Evolutionary conservation across 371 early-diverging fungal genomes (phyloP).

Genomic region (Syncephalastrum contaminatum): DNA sequence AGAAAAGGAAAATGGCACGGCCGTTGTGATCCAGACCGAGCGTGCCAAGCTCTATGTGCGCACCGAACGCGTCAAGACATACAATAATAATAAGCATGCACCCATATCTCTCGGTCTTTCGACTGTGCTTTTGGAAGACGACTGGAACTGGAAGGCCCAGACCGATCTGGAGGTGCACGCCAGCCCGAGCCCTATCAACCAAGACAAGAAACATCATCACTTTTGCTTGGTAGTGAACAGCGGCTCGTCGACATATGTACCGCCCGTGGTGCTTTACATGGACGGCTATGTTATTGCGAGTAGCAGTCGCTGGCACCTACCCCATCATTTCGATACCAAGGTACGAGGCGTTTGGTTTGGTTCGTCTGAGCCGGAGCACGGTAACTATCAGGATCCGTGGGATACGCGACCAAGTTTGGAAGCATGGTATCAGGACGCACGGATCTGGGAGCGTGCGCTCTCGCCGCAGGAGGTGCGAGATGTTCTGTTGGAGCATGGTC

Average conservation of each 20-base stretch:
- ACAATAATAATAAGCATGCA: slow-evolving; percentile 1
- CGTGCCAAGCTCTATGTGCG: slow-evolving; percentile 34
- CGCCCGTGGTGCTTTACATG: slow-evolving; percentile 32
- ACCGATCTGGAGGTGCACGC: slow-evolving; percentile 19
- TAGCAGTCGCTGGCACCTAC: slow-evolving; percentile 24
- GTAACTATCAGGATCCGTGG: slow-evolving; percentile 45
- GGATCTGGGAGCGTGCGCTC: slow-evolving; percentile 36
- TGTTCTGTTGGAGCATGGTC: too few relatives aligned
- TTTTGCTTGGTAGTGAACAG: slow-evolving; percentile 31
- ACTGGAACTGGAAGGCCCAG: slow-evolving; percentile 23
- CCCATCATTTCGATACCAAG: slow-evolving; percentile 14
- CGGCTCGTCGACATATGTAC: slow-evolving; percentile 1
- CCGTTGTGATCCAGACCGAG: slow-evolving; percentile 42
- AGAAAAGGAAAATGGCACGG: slow-evolving; percentile 25
- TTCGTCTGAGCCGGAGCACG: slow-evolving; percentile 39
- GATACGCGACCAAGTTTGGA: slow-evolving; percentile 33
- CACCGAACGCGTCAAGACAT: slow-evolving; percentile 15
- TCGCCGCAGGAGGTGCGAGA: slow-evolving; percentile 8
- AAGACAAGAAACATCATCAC: slow-evolving; percentile 35
- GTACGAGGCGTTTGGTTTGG: slow-evolving; percentile 50
- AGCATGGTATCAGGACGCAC: slow-evolving; percentile 32
- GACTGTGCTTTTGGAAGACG: slow-evolving; percentile 21
- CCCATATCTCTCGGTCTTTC: slow-evolving; percentile 24
- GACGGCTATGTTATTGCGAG: slow-evolving; percentile 40
- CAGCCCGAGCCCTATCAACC: slow-evolving; percentile 26